A percentile compares a stretch with the other conserved stretches of the same genome.
phyloP scores from a whole-genome alignment of 2,329 filamentous ascomycete species.

The Neofusicoccum parvum region DNA sequence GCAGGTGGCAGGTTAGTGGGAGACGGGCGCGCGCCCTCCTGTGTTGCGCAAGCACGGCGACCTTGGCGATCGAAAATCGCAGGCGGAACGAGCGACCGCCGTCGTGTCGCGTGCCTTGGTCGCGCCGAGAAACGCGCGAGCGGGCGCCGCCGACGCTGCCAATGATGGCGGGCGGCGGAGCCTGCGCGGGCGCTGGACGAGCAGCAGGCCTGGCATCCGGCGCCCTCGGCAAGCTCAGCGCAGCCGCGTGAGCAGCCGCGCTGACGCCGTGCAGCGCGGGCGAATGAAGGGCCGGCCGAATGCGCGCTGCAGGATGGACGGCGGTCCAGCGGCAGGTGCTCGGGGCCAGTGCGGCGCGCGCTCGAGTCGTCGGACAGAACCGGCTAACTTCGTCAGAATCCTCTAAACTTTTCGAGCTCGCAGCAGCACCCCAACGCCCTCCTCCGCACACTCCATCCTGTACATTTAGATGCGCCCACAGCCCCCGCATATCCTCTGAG shows the following conservation, averaged over 20 bases:
- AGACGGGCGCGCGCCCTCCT: neutral
- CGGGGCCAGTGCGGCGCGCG: neutral
- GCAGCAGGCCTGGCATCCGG: too few relatives aligned
- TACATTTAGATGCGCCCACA: conserved; percentile 31
- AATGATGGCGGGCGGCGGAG: neutral
- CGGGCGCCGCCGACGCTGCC: neutral
- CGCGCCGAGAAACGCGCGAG: conserved; percentile 13
- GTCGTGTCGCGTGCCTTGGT: conserved; percentile 7
- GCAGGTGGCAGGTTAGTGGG: neutral
- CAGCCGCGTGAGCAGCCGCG: too few relatives aligned
- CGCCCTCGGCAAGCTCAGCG: too few relatives aligned
- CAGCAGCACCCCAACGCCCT: neutral
- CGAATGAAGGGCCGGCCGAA: too few relatives aligned
- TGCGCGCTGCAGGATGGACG: too few relatives aligned
- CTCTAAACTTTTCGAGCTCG: conserved; percentile 21
- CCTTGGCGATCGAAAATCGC: neutral
- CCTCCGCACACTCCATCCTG: conserved; percentile 25
- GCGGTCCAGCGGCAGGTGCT: neutral
- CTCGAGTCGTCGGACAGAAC: neutral
- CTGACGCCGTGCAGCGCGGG: too few relatives aligned
- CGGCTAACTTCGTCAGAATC: conserved; percentile 18
- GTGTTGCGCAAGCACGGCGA: conserved; percentile 9
- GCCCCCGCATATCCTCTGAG: neutral
- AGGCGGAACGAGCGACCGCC: conserved; percentile 11
- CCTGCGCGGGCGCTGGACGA: too few relatives aligned